These are phyloP conservation scores for Populus deltoides DNA, from an alignment of 345 rosid genomes.

Conservation along the genomic window DNA sequence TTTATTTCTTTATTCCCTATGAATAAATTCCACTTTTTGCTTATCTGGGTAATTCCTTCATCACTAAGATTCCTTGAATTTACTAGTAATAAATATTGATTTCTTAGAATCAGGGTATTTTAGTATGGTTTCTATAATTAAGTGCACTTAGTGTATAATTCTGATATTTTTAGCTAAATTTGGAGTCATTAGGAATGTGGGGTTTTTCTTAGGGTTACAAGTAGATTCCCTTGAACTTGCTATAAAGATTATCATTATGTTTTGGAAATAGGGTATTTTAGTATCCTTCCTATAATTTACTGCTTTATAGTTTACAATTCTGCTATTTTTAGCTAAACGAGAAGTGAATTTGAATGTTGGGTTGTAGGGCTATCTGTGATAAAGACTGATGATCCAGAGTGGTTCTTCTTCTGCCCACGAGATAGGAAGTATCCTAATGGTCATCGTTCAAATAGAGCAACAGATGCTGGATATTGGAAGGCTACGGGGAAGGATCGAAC, in stretches of 20 bases:
- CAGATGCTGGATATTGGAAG: conserved; percentile 93
- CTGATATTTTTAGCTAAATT: background rate
- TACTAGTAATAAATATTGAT: background rate
- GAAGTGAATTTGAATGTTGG: background rate
- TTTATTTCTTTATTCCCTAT: conserved; percentile 20
- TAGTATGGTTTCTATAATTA: background rate
- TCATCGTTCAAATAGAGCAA: conserved; percentile 90
- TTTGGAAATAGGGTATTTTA: background rate
- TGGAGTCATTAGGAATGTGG: background rate
- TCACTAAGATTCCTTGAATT: conserved; percentile 12
- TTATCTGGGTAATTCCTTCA: conserved; percentile 6
- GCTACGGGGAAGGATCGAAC: conserved; percentile 94
- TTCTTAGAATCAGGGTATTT: background rate
- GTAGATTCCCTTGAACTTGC: too few species aligned
- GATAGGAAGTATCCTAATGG: conserved; percentile 95
- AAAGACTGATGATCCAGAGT: conserved; percentile 81
- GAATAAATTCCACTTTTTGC: conserved; percentile 17
- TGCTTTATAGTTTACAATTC: background rate
- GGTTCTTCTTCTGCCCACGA: conserved; percentile 95
- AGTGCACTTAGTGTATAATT: background rate
- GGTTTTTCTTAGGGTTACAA: background rate
- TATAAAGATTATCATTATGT: too few species aligned
- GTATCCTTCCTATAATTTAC: background rate
- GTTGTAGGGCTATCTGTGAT: conserved; percentile 65
- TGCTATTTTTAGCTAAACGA: background rate